Conservation (phyloP, 306 rosid genomes). For the Trifolium subterraneum region DNA sequence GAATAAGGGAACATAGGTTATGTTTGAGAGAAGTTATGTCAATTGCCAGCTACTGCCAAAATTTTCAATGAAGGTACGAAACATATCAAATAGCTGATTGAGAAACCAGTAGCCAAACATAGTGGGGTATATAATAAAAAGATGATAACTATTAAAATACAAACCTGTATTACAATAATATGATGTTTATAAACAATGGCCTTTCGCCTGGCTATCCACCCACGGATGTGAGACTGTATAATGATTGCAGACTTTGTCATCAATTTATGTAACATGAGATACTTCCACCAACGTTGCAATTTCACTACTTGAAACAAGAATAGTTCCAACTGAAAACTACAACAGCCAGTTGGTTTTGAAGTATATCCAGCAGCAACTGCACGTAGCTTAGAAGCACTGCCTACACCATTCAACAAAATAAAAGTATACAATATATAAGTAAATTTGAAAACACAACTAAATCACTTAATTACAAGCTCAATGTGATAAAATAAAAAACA, state of each 20-base stretch:
- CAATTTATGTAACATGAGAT: conserved; percentile 48
- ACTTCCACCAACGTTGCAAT: conserved; percentile 91
- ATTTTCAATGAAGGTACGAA: not conserved
- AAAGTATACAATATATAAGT: not conserved
- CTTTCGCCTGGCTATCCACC: conserved; percentile 67
- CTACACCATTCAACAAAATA: conserved; percentile 34
- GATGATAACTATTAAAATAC: conserved; percentile 23
- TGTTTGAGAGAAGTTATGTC: conserved; percentile 15
- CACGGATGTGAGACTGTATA: conserved; percentile 78
- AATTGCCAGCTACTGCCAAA: not conserved
- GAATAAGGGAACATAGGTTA: not conserved
- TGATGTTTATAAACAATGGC: conserved; percentile 52
- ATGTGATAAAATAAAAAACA: conserved; percentile 4
- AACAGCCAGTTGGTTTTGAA: conserved; percentile 42
- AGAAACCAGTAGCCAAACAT: conserved; percentile 9
- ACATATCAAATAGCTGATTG: not conserved
- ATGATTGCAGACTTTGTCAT: conserved; percentile 59
- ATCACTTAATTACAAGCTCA: conserved; percentile 21
- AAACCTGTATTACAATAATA: conserved; percentile 71
- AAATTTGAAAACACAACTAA: conserved; percentile 8
- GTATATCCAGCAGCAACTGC: conserved; percentile 38
- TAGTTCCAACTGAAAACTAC: conserved; percentile 54
- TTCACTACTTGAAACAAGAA: conserved; percentile 61
- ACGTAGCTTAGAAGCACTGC: conserved; percentile 52
- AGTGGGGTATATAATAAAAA: not conserved